Conservation (phyloP, 768 basidiomycete genomes). For the Boletus reticulatus region DNA sequence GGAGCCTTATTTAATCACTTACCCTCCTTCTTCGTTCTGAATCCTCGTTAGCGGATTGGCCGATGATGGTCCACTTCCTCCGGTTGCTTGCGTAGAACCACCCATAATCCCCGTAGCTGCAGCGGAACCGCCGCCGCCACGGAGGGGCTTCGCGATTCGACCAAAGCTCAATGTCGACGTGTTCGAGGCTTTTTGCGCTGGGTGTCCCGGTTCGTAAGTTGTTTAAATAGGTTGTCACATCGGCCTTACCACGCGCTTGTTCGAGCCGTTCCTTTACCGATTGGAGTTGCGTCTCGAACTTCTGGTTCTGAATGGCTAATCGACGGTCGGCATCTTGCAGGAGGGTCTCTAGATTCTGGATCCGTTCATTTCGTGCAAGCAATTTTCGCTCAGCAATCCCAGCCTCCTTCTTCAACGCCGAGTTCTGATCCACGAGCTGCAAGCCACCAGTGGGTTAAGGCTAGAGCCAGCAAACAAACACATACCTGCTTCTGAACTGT, state of each 20-base stretch:
- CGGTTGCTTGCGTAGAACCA: slow-evolving; percentile 38
- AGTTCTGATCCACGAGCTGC: slow-evolving; percentile 98
- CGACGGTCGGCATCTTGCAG: slow-evolving; percentile 93
- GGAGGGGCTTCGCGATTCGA: slow-evolving; percentile 93
- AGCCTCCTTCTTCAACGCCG: slow-evolving; percentile 94
- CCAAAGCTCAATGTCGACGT: slow-evolving; percentile 80
- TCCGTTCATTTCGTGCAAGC: slow-evolving; percentile 94
- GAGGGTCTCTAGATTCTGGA: slow-evolving; percentile 91
- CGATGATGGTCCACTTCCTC: slow-evolving; percentile 44
- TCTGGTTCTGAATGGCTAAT: slow-evolving; percentile 89
- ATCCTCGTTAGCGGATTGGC: slow-evolving; percentile 67
- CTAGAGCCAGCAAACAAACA: background rate
- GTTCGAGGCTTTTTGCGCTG: slow-evolving; percentile 75
- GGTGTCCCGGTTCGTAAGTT: slow-evolving; percentile 28
- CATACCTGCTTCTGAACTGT: slow-evolving; percentile 94
- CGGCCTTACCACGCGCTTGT: slow-evolving; percentile 78
- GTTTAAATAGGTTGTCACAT: slow-evolving; percentile 14
- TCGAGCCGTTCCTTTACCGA: slow-evolving; percentile 90
- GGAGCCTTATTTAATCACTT: slow-evolving; percentile 32
- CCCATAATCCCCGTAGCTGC: slow-evolving; percentile 40
- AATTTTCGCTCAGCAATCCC: slow-evolving; percentile 96
- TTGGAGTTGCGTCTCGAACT: slow-evolving; percentile 91
- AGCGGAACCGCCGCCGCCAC: slow-evolving; percentile 80
- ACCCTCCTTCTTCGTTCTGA: slow-evolving; percentile 80
- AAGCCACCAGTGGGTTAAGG: slow-evolving; percentile 15